phyloP scores from a whole-genome alignment of 768 basidiomycete genomes.

The Suillus bovinus region DNA sequence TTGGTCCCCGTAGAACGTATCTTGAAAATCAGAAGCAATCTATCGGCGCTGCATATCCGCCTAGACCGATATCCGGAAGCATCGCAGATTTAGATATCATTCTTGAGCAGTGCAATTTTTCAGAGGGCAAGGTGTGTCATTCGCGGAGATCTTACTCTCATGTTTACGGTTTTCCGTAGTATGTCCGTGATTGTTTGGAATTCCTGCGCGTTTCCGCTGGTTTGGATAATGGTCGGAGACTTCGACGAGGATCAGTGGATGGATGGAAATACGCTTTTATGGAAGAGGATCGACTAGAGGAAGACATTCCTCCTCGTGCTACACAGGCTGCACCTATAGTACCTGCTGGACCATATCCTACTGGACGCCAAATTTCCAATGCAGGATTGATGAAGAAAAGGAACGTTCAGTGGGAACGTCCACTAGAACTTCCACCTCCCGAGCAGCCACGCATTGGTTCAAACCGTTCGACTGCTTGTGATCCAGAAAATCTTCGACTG shows the following conservation, averaged over 20 bases:
- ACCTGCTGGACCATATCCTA: constrained; percentile 22
- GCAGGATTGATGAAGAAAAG: constrained; percentile 58
- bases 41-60: constrained; percentile 74
- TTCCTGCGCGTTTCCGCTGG: constrained; percentile 84
- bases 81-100: constrained; percentile 88
- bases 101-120: constrained; percentile 86
- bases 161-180: constrained; percentile 42
- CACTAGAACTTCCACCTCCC: constrained; percentile 47
- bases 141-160: background rate
- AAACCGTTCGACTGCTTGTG: constrained; percentile 54
- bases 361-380: constrained; percentile 46
- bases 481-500: constrained; percentile 72
- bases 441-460: constrained; percentile 45
- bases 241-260: constrained; percentile 70
- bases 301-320: constrained; percentile 11
- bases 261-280: constrained; percentile 83
- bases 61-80: constrained; percentile 77
- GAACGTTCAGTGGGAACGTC: constrained; percentile 57
- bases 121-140: constrained; percentile 58
- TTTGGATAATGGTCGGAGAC: constrained; percentile 72
- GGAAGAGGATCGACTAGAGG: constrained; percentile 40
- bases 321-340: constrained; percentile 20
- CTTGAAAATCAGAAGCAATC: constrained; percentile 61
- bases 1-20: constrained; percentile 76
- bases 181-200: constrained; percentile 94